A percentile compares a stretch with the other conserved stretches of the same genome.
Evolutionary conservation across 2,329 filamentous ascomycete species (phyloP).

Genomic region (Fusarium brachygibbosum): DNA sequence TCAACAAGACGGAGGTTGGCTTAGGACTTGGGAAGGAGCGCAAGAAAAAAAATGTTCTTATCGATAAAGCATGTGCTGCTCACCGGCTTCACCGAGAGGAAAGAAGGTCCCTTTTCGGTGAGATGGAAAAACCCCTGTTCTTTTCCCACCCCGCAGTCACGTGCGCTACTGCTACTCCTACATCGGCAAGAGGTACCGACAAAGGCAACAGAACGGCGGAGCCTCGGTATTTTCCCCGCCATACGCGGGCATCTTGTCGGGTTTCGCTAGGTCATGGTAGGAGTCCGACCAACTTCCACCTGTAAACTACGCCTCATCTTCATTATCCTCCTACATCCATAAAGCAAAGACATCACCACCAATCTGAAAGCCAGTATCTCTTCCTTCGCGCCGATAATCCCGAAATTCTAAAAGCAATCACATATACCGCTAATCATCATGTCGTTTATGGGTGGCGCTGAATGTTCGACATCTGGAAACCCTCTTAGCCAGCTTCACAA

Average conservation of each 20-base stretch:
- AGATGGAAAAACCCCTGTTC: conserved; percentile 9
- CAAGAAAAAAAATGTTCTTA: conserved; percentile 53
- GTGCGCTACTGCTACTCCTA: conserved; percentile 44
- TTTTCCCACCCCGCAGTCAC: conserved; percentile 53
- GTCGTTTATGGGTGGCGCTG: conserved; percentile 95
- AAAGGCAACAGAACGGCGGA: conserved; percentile 37
- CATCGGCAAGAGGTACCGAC: conserved; percentile 33
- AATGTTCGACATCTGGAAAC: conserved; percentile 96
- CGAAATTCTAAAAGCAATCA: conserved; percentile 17
- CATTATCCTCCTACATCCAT: conserved; percentile 5
- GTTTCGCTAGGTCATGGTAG: conserved; percentile 28
- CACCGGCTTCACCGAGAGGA: conserved; percentile 30
- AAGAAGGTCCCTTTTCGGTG: conserved; percentile 5
- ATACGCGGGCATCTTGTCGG: conserved; percentile 32
- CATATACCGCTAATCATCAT: conserved; percentile 64
- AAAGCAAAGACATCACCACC: conserved; percentile 8
- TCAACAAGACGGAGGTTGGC: conserved; percentile 23
- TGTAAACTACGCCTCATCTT: conserved; percentile 27
- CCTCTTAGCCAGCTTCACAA: conserved; percentile 98
- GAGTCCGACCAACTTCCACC: conserved; percentile 32
- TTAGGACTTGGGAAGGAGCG: conserved; percentile 17
- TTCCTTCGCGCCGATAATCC: conserved; percentile 7
- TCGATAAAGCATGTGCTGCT: conserved; percentile 51
- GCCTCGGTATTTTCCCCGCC: conserved; percentile 51
- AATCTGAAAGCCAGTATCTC: conserved; percentile 1